A percentile compares a stretch with the other conserved stretches of the same genome.
These are phyloP conservation scores for Pythium guiyangense DNA, from an alignment of 352 stramenopile genomes.

Conservation along the genomic window DNA sequence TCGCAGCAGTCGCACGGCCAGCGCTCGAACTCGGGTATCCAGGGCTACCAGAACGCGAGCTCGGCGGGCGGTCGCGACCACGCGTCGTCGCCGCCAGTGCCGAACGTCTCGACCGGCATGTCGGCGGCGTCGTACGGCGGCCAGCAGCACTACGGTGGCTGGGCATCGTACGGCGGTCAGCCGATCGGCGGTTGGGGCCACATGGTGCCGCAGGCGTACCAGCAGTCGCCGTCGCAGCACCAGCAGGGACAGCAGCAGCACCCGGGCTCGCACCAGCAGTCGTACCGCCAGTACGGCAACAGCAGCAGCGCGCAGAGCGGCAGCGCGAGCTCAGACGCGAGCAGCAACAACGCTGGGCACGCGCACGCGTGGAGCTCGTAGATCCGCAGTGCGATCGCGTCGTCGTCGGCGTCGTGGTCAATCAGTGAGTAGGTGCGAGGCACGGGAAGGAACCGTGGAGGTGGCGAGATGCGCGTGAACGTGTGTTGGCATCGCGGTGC, in stretches of 20 bases:
- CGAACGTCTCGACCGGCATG: conserved; percentile 59
- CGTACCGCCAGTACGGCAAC: conserved; percentile 74
- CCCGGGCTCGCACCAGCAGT: conserved; percentile 63
- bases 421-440: background rate
- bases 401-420: too few species aligned
- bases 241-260: conserved; percentile 55
- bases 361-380: conserved; percentile 80
- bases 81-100: conserved; percentile 56
- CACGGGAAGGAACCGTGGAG: conserved; percentile 28
- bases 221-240: conserved; percentile 62
- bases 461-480: background rate
- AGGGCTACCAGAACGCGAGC: conserved; percentile 47
- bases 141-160: conserved; percentile 66
- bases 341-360: conserved; percentile 31
- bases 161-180: conserved; percentile 72
- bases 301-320: conserved; percentile 39
- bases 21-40: conserved; percentile 47
- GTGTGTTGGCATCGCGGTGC: too few species aligned
- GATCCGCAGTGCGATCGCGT: conserved; percentile 8
- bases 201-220: conserved; percentile 84
- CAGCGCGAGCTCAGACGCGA: conserved; percentile 39
- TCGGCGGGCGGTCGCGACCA: conserved; percentile 44
- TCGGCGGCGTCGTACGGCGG: conserved; percentile 46
- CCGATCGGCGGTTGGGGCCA: conserved; percentile 73
- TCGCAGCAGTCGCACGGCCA: conserved; percentile 51